Evolutionary conservation across 495 filamentous ascomycete species (phyloP).

Genomic region (Trichoderma virens): DNA sequence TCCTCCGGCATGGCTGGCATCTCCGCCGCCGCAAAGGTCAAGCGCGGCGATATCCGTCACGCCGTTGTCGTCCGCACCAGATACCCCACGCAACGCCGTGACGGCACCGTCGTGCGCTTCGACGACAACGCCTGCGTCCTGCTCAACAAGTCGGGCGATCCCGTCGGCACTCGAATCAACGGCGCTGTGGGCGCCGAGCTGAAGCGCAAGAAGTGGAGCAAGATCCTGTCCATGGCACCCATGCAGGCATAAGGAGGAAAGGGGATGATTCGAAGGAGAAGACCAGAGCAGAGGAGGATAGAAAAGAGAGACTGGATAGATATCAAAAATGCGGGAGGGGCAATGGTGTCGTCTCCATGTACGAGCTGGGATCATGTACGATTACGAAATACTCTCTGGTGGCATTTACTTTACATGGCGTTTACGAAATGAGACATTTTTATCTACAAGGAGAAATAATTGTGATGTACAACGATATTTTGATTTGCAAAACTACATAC

Average conservation of each 20-base stretch:
- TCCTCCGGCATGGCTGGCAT: conserved; percentile 47
- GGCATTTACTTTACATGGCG: conserved; percentile 6
- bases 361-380: conserved; percentile 3
- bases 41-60: conserved; percentile 92
- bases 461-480: conserved; percentile 9
- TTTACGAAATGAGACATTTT: conserved; percentile 2
- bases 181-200: conserved; percentile 83
- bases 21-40: conserved; percentile 78
- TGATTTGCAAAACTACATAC: not conserved
- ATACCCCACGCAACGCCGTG: conserved; percentile 76
- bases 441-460: not conserved
- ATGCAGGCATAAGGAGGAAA: conserved; percentile 64
- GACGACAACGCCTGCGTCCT: conserved; percentile 98
- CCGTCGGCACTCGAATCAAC: conserved; percentile 87
- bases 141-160: conserved; percentile 95
- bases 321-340: not conserved
- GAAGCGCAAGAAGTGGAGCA: conserved; percentile 85
- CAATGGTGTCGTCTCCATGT: not conserved
- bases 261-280: not conserved
- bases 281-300: not conserved
- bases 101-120: conserved; percentile 85
- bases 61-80: conserved; percentile 88
- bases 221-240: conserved; percentile 92
- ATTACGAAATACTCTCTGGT: conserved; percentile 7
- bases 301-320: not conserved